phyloP scores from a whole-genome alignment of 2,329 filamentous ascomycete genomes.

The Fusarium devonianum region DNA sequence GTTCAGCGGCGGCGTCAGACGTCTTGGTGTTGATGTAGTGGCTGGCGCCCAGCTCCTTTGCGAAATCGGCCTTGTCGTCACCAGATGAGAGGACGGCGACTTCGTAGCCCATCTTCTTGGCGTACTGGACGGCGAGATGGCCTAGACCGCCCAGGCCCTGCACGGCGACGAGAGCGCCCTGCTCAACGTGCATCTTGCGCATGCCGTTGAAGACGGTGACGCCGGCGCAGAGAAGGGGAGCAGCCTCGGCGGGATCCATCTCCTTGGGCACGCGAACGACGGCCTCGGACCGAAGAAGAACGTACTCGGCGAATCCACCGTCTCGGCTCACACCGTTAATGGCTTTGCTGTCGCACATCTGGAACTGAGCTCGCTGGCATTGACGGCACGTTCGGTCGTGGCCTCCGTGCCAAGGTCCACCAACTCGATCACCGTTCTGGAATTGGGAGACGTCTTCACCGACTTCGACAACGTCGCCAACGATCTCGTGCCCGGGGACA shows the following conservation, averaged over 20 bases:
- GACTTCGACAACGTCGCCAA: conserved; percentile 71
- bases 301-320: conserved; percentile 74
- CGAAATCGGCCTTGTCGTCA: conserved; percentile 72
- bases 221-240: conserved; percentile 69
- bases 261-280: conserved; percentile 62
- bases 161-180: conserved; percentile 62
- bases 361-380: conserved; percentile 69
- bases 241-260: conserved; percentile 60
- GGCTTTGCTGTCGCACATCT: conserved; percentile 69
- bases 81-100: conserved; percentile 73
- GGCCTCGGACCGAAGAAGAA: conserved; percentile 66
- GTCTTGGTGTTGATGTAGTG: conserved; percentile 60
- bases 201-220: conserved; percentile 70
- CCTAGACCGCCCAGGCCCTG: conserved; percentile 80
- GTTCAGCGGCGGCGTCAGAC: conserved; percentile 55
- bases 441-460: conserved; percentile 64
- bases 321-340: conserved; percentile 72
- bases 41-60: conserved; percentile 54
- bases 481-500: conserved; percentile 74
- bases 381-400: conserved; percentile 67
- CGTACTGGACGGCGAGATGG: conserved; percentile 80
- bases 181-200: conserved; percentile 60
- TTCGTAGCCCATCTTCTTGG: conserved; percentile 76
- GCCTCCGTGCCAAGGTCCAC: conserved; percentile 57
- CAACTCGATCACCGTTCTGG: conserved; percentile 70